Evolutionary conservation across 2,329 filamentous ascomycete species (phyloP).

Genomic region (Paecilomyces variotii): DNA sequence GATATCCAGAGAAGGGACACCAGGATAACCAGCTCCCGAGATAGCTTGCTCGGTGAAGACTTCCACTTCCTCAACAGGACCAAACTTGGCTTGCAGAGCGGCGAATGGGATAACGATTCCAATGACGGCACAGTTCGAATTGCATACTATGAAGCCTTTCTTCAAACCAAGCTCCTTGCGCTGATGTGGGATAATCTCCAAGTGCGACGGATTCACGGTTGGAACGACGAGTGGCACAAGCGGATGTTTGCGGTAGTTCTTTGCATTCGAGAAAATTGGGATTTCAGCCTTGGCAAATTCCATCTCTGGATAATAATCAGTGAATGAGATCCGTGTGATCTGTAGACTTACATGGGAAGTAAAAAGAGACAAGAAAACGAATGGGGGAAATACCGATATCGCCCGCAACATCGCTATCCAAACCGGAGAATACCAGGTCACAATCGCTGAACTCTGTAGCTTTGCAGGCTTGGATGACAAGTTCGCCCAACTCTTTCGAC

Average conservation of each 20-base stretch:
- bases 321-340: neutral
- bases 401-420: constrained; percentile 87
- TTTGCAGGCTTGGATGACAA: constrained; percentile 77
- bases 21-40: constrained; percentile 67
- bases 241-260: constrained; percentile 89
- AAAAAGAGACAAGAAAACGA: neutral
- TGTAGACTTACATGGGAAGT: too few species aligned
- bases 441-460: constrained; percentile 73
- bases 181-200: constrained; percentile 85
- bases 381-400: constrained; percentile 62
- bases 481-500: constrained; percentile 63
- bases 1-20: constrained; percentile 82
- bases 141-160: constrained; percentile 91
- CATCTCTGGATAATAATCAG: constrained; percentile 54
- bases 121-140: constrained; percentile 97
- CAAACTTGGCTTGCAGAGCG: constrained; percentile 81
- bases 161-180: constrained; percentile 61
- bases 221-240: constrained; percentile 89
- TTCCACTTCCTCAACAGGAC: constrained; percentile 64
- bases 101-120: constrained; percentile 92
- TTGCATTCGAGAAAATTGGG: constrained; percentile 93
- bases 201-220: constrained; percentile 83
- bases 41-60: constrained; percentile 95
- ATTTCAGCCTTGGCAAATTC: constrained; percentile 83
- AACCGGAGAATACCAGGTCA: constrained; percentile 85